Conservation (phyloP, 2,329 filamentous ascomycete species). For the Nannizziopsis arthrosporioides region DNA sequence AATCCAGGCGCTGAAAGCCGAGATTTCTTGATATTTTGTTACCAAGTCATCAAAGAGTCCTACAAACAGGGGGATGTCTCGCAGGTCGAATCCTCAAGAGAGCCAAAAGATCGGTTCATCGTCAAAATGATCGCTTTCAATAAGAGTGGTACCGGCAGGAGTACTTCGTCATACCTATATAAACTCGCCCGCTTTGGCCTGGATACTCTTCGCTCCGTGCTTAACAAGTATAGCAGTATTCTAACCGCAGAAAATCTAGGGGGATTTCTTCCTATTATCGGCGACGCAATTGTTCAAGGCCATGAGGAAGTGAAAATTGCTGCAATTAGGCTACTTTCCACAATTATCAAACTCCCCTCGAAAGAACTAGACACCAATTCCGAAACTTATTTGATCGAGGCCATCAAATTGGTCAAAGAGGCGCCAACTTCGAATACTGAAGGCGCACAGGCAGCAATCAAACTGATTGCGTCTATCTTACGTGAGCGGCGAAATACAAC, state of each 20-base stretch:
- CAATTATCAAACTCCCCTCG: slow-evolving; percentile 75
- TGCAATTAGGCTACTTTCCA: slow-evolving; percentile 70
- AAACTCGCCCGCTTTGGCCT: slow-evolving; percentile 82
- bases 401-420: slow-evolving; percentile 65
- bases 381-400: slow-evolving; percentile 73
- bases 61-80: slow-evolving; percentile 43
- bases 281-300: slow-evolving; percentile 69
- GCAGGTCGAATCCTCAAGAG: slow-evolving; percentile 38
- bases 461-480: slow-evolving; percentile 73
- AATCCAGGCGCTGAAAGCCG: slow-evolving; percentile 68
- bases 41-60: slow-evolving; percentile 80
- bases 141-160: slow-evolving; percentile 58
- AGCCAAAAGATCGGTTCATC: slow-evolving; percentile 58
- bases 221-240: slow-evolving; percentile 74
- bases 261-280: slow-evolving; percentile 79
- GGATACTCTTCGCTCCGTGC: slow-evolving; percentile 71
- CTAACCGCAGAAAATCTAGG: slow-evolving; percentile 67
- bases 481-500: slow-evolving; percentile 65
- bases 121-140: slow-evolving; percentile 65
- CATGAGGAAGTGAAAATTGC: slow-evolving; percentile 91
- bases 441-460: slow-evolving; percentile 74
- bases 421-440: slow-evolving; percentile 71
- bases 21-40: slow-evolving; percentile 86
- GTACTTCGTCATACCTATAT: slow-evolving; percentile 66
- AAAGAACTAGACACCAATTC: slow-evolving; percentile 56